Conservation (phyloP, 306 rosid genomes). For the Leucaena leucocephala region DNA sequence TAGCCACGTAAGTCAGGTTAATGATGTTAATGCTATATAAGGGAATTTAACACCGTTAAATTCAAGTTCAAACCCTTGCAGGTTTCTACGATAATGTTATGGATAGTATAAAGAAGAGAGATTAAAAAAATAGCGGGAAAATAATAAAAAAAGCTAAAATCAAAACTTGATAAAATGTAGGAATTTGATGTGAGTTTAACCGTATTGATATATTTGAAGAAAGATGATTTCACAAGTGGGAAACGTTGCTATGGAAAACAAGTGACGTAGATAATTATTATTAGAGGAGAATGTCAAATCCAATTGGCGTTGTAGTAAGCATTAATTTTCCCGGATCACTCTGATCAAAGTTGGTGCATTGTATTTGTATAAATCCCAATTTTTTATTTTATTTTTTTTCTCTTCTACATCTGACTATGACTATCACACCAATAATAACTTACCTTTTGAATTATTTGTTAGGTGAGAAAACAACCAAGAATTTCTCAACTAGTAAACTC, state of each 20-base stretch:
- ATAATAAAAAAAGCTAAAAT: too few relatives aligned
- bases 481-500: background rate
- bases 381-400: background rate
- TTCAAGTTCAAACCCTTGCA: too few relatives aligned
- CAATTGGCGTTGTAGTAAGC: background rate
- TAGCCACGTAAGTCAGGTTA: too few relatives aligned
- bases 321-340: background rate
- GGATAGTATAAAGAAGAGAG: too few relatives aligned
- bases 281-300: background rate
- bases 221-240: background rate
- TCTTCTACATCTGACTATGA: background rate
- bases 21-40: too few relatives aligned
- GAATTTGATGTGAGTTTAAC: too few relatives aligned
- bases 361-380: background rate
- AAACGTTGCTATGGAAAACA: background rate
- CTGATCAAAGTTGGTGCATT: background rate
- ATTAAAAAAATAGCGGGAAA: too few relatives aligned
- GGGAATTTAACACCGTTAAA: too few relatives aligned
- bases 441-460: background rate
- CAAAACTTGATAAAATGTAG: too few relatives aligned
- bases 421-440: background rate
- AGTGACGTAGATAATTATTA: background rate
- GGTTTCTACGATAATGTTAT: too few relatives aligned
- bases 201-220: too few relatives aligned
- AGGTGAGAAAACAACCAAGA: background rate